These are phyloP conservation scores for Chloranthus sessilifolius DNA, from an alignment of 164 flowering plant species.

Conservation along the genomic window DNA sequence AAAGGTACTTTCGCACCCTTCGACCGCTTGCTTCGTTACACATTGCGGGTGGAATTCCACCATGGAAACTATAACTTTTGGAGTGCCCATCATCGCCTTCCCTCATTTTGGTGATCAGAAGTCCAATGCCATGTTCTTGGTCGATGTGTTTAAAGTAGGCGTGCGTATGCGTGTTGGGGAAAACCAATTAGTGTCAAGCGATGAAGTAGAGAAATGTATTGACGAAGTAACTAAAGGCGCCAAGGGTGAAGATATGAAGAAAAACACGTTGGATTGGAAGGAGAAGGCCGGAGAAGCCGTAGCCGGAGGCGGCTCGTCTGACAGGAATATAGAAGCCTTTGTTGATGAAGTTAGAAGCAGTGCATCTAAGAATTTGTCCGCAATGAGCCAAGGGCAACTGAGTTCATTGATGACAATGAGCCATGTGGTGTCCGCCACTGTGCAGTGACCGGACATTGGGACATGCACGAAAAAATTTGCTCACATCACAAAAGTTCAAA, in stretches of 20 bases:
- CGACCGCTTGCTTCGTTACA: constrained; percentile 53
- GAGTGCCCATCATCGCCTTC: constrained; percentile 48
- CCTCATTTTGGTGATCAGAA: constrained; percentile 76
- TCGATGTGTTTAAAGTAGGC: constrained; percentile 45
- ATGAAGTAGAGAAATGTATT: constrained; percentile 51
- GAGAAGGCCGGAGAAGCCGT: constrained; percentile 50
- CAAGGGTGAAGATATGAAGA: constrained; percentile 50
- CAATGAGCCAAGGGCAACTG: too few relatives aligned
- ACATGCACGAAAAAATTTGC: too few relatives aligned
- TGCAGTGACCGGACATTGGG: too few relatives aligned
- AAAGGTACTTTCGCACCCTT: constrained; percentile 46
- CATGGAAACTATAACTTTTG: constrained; percentile 43
- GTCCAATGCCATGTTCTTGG: constrained; percentile 52
- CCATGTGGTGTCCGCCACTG: too few relatives aligned
- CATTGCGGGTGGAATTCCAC: constrained; percentile 87
- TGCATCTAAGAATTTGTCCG: too few relatives aligned
- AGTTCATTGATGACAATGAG: too few relatives aligned
- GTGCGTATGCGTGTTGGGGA: constrained; percentile 31
- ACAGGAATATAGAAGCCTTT: constrained; percentile 39
- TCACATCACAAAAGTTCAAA: too few relatives aligned
- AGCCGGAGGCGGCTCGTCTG: constrained; percentile 69
- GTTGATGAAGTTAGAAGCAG: constrained; percentile 19
- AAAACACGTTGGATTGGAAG: constrained; percentile 58
- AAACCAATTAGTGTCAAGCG: constrained; percentile 30
- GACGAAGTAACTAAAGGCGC: constrained; percentile 40